Conservation (phyloP, 225 moss, liverwort and hornwort species). For the Physcomitrellopsis africana region DNA sequence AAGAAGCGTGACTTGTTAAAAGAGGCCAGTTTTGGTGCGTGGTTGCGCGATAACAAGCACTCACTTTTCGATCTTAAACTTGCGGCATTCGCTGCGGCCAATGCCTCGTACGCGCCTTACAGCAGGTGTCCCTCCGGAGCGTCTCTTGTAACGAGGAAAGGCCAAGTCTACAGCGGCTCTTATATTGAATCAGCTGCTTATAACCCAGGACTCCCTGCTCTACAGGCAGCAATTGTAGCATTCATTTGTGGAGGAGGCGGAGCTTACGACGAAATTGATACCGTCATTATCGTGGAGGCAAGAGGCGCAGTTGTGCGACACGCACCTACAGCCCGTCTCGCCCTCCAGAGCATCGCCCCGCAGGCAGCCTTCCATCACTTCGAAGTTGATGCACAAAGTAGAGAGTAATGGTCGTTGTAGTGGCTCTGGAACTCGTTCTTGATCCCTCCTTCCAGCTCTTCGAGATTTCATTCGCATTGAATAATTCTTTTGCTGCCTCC, state of each 20-base stretch:
- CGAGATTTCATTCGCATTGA: too few relatives aligned
- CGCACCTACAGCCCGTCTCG: conserved; percentile 52
- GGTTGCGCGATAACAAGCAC: background rate
- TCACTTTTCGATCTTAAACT: conserved; percentile 25
- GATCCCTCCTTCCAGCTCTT: too few relatives aligned
- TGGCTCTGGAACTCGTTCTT: too few relatives aligned
- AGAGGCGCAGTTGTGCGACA: conserved; percentile 50
- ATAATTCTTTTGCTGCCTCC: too few relatives aligned
- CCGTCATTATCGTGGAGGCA: conserved; percentile 58
- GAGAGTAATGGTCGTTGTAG: background rate
- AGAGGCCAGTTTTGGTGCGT: conserved; percentile 10
- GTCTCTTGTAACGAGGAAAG: conserved; percentile 45
- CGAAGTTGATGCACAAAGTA: conserved; percentile 25
- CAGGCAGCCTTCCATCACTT: conserved; percentile 42
- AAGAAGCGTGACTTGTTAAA: conserved; percentile 17
- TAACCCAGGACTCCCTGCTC: conserved; percentile 66
- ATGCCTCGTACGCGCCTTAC: conserved; percentile 68
- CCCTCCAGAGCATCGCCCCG: conserved; percentile 51
- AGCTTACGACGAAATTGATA: conserved; percentile 50
- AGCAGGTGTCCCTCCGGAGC: conserved; percentile 61
- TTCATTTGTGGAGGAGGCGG: conserved; percentile 62
- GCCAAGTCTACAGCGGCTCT: conserved; percentile 43
- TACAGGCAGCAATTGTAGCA: conserved; percentile 64
- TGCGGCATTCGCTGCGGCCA: conserved; percentile 47
- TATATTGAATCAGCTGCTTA: conserved; percentile 76